phyloP scores from a whole-genome alignment of 2,329 filamentous ascomycete species.

The Alternaria hordeiaustralica region DNA sequence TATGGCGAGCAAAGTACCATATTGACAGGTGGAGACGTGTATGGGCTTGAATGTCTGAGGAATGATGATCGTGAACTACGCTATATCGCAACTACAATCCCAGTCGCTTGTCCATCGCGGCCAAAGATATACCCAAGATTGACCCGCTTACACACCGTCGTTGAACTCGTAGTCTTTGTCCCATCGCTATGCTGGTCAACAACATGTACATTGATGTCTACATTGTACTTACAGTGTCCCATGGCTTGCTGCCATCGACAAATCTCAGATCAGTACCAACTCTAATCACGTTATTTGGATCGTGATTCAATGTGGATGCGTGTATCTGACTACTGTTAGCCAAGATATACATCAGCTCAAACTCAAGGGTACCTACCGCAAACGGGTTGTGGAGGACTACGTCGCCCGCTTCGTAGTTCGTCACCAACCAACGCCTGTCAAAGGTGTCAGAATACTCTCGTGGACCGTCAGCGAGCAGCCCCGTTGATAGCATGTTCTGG shows the following conservation, averaged over 20 bases:
- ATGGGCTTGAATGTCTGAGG: background rate
- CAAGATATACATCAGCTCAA: no score
- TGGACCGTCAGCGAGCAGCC: conserved; percentile 60
- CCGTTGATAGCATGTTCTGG: conserved; percentile 64
- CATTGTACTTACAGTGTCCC: conserved; percentile 53
- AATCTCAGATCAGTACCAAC: conserved; percentile 65
- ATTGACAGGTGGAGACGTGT: conserved; percentile 14
- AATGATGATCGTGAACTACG: background rate
- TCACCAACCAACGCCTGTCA: conserved; percentile 58
- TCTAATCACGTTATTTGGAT: conserved; percentile 59
- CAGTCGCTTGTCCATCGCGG: background rate
- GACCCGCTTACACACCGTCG: conserved; percentile 27
- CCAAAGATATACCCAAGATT: background rate
- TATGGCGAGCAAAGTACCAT: conserved; percentile 33
- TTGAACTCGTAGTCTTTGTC: conserved; percentile 41
- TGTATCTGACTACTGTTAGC: conserved; percentile 56
- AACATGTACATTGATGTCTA: background rate
- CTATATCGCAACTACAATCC: background rate
- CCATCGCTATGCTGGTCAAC: conserved; percentile 34
- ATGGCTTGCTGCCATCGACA: conserved; percentile 59
- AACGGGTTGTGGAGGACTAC: conserved; percentile 50
- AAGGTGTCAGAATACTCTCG: conserved; percentile 53
- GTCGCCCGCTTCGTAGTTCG: conserved; percentile 62
- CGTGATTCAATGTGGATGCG: conserved; percentile 63
- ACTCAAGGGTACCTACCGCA: conserved; percentile 18